Evolutionary conservation across 2,329 filamentous ascomycete species (phyloP), one percentile per base, ranked within the genome.

Genomic region (Colletotrichum chlorophyti): DNA sequence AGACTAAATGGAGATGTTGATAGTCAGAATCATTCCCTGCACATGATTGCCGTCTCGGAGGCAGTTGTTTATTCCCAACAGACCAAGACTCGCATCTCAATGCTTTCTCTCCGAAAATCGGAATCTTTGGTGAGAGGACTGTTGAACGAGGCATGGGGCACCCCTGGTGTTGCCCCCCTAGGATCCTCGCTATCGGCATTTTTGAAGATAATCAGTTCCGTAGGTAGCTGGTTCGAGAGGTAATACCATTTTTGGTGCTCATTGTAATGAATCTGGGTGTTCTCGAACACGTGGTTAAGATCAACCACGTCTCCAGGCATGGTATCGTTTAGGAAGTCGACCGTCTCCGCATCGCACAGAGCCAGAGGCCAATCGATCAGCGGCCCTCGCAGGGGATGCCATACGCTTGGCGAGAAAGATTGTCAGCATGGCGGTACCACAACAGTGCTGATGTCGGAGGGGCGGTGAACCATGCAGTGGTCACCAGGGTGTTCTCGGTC

Each of bases 321-420:
- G 6, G 62, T 64, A 46, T 66, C 64, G 15, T 49, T 58, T 4
- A 37, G 50, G 15, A 53, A 53, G 47, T 66, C 51, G 11, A 66
- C 63, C 3, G 63, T 62, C 14, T 43, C 42, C 4, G 63, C 64
- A 32, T 65, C 63, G 32, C 63, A 65, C 11, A 66, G 37, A 11
- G 62, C 63, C 23, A 66, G 53, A 14, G 64, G 64, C 64, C 63
- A 65, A 54, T 66, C 64, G 42, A 63, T 55, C 2, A 65, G 55
- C 3, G 64, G 64, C 3, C 63, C 63, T 14, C 15, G 32, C 3
- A 66, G 48, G 5, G 64, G 64, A 47, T 65, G 63, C 64, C 64
- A 66, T 15, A 60, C 63, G 37, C 64, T 66, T 45, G 24, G 6
- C 14, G 19, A 49, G 5, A 63, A 59, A 21, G 65, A 65, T 63